Conservation (phyloP, 306 rosid species). For the Citrullus amarus region DNA sequence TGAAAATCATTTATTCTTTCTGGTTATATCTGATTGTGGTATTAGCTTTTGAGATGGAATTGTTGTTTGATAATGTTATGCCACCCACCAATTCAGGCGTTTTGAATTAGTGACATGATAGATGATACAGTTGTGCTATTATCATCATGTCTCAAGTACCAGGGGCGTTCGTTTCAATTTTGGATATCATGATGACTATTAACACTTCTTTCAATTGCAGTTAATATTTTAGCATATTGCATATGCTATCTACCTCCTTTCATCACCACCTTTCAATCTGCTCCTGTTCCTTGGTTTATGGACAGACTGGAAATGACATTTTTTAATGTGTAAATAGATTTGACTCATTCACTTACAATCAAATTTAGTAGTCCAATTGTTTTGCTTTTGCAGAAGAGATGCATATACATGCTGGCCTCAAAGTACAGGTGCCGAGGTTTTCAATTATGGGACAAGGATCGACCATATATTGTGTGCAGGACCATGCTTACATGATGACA, state of each 20-base stretch:
- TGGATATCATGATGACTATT: not conserved
- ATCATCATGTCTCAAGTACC: not conserved
- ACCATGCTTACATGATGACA: conserved; percentile 58
- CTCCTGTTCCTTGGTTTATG: not conserved
- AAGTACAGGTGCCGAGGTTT: conserved; percentile 83
- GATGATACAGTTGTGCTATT: not conserved
- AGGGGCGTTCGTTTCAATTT: not conserved
- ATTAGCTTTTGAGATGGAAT: not conserved
- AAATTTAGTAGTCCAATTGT: not conserved
- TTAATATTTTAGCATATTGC: not conserved
- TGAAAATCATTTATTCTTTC: not conserved
- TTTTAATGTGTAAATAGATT: not conserved
- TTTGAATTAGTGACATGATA: not conserved
- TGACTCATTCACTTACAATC: not conserved
- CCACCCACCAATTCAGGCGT: not conserved
- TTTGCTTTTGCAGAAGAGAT: conserved; percentile 42
- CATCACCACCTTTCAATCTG: not conserved
- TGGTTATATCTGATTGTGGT: not conserved
- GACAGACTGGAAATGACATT: not conserved
- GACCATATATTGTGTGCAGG: conserved; percentile 84
- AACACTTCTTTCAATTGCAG: not conserved
- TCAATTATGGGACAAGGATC: conserved; percentile 83
- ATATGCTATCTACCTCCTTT: not conserved
- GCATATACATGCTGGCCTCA: conserved; percentile 93
- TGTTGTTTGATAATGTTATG: not conserved